Evolutionary conservation across 2,329 filamentous ascomycete species (phyloP).

Genomic region (Pezicula neosporulosa): DNA sequence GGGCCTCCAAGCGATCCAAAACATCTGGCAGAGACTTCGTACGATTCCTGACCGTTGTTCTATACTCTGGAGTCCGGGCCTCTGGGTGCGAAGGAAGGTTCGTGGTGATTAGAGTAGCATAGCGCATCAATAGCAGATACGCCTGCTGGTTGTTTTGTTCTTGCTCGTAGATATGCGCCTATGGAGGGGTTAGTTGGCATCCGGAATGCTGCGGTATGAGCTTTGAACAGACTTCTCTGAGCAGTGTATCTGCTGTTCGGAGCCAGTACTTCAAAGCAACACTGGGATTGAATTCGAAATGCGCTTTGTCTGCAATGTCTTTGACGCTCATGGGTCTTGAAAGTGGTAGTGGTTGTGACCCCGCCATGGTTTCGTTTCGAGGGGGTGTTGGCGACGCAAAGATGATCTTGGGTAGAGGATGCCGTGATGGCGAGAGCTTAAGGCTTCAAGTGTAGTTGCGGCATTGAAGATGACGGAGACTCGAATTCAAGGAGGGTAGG

Average conservation of each 20-base stretch:
- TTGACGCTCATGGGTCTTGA: conserved; percentile 64
- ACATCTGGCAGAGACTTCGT: conserved; percentile 57
- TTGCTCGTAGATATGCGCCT: conserved; percentile 81
- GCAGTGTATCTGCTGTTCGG: conserved; percentile 72
- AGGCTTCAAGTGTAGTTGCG: no score
- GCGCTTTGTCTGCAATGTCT: conserved; percentile 73
- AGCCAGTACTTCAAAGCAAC: conserved; percentile 81
- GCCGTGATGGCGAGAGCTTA: neutral
- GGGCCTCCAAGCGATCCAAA: conserved; percentile 60
- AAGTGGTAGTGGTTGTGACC: conserved; percentile 18
- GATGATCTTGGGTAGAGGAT: neutral
- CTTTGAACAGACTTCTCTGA: conserved; percentile 65
- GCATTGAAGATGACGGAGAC: no score
- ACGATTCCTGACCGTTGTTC: conserved; percentile 48
- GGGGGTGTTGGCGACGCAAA: neutral
- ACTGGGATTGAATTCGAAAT: conserved; percentile 75
- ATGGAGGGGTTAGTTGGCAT: conserved; percentile 10
- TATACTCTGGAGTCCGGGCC: conserved; percentile 59
- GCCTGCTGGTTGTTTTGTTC: conserved; percentile 86
- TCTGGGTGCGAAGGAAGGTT: conserved; percentile 75
- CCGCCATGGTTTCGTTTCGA: conserved; percentile 20
- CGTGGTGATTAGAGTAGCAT: conserved; percentile 79
- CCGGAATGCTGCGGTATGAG: no score
- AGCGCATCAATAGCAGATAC: conserved; percentile 87
- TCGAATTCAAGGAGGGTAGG: no score